Evolutionary conservation across 2,329 filamentous ascomycete species (phyloP).

Genomic region (Myriosclerotinia scirpicola): DNA sequence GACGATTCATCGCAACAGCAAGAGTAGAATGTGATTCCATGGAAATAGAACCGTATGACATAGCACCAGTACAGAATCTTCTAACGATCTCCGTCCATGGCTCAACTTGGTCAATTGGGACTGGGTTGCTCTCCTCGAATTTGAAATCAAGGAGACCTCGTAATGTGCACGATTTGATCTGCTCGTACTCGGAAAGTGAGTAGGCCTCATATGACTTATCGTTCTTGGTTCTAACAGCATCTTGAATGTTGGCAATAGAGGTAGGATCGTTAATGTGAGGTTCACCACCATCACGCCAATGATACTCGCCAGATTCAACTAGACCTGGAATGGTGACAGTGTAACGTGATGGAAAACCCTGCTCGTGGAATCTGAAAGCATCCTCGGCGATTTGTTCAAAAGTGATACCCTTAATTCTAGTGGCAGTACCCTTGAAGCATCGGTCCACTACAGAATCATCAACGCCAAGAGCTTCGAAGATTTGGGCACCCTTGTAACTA

Average conservation of each 20-base stretch:
- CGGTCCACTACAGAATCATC: slow-evolving; percentile 90
- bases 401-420: slow-evolving; percentile 89
- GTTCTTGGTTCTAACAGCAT: slow-evolving; percentile 94
- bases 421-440: slow-evolving; percentile 92
- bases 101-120: slow-evolving; percentile 95
- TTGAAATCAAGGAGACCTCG: slow-evolving; percentile 95
- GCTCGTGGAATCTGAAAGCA: slow-evolving; percentile 91
- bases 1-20: slow-evolving; percentile 93
- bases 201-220: slow-evolving; percentile 99
- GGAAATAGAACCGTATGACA: slow-evolving; percentile 98
- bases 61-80: slow-evolving; percentile 93
- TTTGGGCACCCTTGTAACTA: slow-evolving; percentile 97
- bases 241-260: slow-evolving; percentile 94
- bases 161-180: slow-evolving; percentile 94
- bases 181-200: slow-evolving; percentile 87
- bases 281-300: slow-evolving; percentile 96
- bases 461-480: slow-evolving; percentile 92
- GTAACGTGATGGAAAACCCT: slow-evolving; percentile 79
- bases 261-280: slow-evolving; percentile 92
- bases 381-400: slow-evolving; percentile 94
- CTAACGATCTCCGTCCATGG: slow-evolving; percentile 98
- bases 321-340: slow-evolving; percentile 78
- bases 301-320: slow-evolving; percentile 92
- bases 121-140: slow-evolving; percentile 79
- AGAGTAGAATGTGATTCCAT: slow-evolving; percentile 98